phyloP scores from a whole-genome alignment of 73 alveolate species.

The Halteria grandinella region DNA sequence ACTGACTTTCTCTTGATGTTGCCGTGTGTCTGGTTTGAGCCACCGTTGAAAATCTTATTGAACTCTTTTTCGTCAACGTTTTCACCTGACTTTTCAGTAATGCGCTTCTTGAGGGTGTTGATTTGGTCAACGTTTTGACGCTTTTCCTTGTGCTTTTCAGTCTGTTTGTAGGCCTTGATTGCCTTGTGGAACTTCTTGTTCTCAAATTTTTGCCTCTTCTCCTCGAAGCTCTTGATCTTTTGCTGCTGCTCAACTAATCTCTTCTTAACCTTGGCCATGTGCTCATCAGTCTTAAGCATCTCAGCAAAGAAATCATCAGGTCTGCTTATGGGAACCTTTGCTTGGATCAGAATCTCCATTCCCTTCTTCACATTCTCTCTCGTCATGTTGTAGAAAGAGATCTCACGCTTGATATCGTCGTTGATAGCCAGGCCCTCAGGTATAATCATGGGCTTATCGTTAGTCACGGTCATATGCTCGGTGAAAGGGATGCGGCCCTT shows the following conservation, averaged over 20 bases:
- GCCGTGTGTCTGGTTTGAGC: not conserved
- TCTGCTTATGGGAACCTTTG: constrained; percentile 66
- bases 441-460: constrained; percentile 21
- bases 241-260: constrained; percentile 49
- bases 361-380: constrained; percentile 63
- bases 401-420: constrained; percentile 68
- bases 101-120: constrained; percentile 53
- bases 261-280: constrained; percentile 67
- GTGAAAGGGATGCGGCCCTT: constrained; percentile 65
- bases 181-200: constrained; percentile 71
- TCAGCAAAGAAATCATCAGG: constrained; percentile 78
- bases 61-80: constrained; percentile 49
- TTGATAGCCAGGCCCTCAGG: constrained; percentile 42
- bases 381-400: constrained; percentile 66
- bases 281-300: constrained; percentile 67
- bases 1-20: constrained; percentile 27
- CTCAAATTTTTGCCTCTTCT: constrained; percentile 51
- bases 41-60: constrained; percentile 39
- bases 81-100: constrained; percentile 56
- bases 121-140: constrained; percentile 52
- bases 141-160: constrained; percentile 63
- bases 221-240: constrained; percentile 62
- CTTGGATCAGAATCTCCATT: constrained; percentile 36
- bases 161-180: constrained; percentile 62
- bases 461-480: constrained; percentile 59